A percentile compares a stretch with the other conserved stretches of the same genome.
Conservation (phyloP, 2,329 filamentous ascomycete genomes). For the Arthrobotrys megalospora region DNA sequence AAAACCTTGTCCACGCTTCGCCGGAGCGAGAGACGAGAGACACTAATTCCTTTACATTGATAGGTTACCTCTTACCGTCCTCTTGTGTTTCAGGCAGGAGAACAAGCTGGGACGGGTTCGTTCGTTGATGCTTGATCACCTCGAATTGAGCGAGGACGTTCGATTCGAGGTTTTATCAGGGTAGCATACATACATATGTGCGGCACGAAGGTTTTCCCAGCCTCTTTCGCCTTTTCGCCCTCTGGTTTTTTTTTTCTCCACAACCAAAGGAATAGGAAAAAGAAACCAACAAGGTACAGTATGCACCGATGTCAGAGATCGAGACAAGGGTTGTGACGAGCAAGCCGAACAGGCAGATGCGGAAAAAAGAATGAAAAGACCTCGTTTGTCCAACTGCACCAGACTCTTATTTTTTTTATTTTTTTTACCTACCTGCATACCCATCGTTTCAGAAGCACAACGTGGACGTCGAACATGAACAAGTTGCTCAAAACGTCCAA, state of each 20-base stretch:
- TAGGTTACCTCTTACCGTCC: conserved; percentile 19
- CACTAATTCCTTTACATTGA: conserved; percentile 14
- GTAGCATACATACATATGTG: neutral
- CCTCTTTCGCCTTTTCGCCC: neutral
- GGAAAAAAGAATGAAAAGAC: conserved; percentile 20
- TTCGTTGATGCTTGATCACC: neutral
- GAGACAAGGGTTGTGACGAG: conserved; percentile 46
- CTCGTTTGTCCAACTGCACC: neutral
- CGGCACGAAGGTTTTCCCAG: conserved; percentile 8
- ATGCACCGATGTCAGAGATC: conserved; percentile 54
- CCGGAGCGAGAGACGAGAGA: conserved; percentile 40
- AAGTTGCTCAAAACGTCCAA: too few species aligned
- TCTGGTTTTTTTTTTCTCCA: neutral
- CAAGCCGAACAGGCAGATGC: conserved; percentile 56
- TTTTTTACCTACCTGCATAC: conserved; percentile 42
- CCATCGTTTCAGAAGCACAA: conserved; percentile 58
- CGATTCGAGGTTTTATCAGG: conserved; percentile 8
- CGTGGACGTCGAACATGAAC: conserved; percentile 40
- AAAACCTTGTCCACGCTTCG: conserved; percentile 40
- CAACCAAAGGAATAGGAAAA: conserved; percentile 25
- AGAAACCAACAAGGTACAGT: conserved; percentile 29
- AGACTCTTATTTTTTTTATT: too few species aligned
- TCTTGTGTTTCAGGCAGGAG: conserved; percentile 54
- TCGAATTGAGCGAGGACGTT: neutral
- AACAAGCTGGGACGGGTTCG: neutral